These are phyloP conservation scores for Phytopythium boreale DNA, from an alignment of 352 stramenopile species.

Conservation along the genomic window DNA sequence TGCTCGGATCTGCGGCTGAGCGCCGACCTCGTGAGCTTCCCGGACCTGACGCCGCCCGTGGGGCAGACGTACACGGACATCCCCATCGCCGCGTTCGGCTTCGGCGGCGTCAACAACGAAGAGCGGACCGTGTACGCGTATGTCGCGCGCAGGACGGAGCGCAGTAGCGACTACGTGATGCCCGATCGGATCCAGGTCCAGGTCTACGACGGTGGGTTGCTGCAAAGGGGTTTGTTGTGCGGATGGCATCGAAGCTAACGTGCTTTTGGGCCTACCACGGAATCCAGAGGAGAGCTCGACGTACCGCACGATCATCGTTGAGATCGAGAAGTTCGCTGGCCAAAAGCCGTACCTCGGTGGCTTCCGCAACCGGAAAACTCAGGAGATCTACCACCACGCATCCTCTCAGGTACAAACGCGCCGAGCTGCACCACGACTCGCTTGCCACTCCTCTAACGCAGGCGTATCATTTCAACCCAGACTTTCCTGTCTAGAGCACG, in stretches of 20 bases:
- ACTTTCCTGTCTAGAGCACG: conserved; percentile 52
- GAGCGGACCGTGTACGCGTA: conserved; percentile 50
- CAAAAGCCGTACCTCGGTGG: conserved; percentile 89
- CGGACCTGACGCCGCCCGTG: conserved; percentile 37
- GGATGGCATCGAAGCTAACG: neutral
- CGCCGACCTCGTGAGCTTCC: conserved; percentile 57
- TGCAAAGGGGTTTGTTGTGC: neutral
- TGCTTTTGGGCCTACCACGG: neutral
- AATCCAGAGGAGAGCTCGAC: conserved; percentile 33
- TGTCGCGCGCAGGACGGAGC: conserved; percentile 29
- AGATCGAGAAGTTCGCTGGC: conserved; percentile 71
- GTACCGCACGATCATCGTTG: conserved; percentile 54
- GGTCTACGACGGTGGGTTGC: conserved; percentile 45
- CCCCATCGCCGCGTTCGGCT: conserved; percentile 31
- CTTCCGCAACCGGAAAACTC: conserved; percentile 85
- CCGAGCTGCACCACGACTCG: neutral
- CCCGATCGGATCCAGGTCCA: conserved; percentile 78
- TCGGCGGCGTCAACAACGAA: conserved; percentile 24
- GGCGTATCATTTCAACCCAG: conserved; percentile 17
- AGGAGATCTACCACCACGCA: conserved; percentile 90
- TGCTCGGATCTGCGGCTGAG: conserved; percentile 55
- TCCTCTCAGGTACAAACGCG: conserved; percentile 57
- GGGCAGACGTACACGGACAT: conserved; percentile 32
- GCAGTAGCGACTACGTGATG: conserved; percentile 83
- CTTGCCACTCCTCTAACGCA: neutral